phyloP scores from a whole-genome alignment of 768 basidiomycete species.

The Xerocomus brunneocitrinus region DNA sequence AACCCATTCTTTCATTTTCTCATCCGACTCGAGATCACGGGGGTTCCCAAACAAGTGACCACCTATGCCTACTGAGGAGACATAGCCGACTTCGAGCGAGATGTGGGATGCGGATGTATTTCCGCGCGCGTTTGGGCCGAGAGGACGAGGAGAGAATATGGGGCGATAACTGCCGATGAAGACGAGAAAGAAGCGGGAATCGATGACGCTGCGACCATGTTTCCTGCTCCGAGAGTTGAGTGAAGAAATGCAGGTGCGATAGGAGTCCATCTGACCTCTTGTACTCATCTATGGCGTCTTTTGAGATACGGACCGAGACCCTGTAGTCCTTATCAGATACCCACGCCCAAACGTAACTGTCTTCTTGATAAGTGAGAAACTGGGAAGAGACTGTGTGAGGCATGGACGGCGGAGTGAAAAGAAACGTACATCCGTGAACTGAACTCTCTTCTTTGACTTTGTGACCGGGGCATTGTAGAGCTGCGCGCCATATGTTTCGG shows the following conservation, averaged over 20 bases:
- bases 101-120: conserved; percentile 43
- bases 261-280: conserved; percentile 30
- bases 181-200: conserved; percentile 44
- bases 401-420: background rate
- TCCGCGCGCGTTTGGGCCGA: conserved; percentile 28
- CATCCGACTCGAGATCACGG: conserved; percentile 38
- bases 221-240: conserved; percentile 16
- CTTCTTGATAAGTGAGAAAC: conserved; percentile 51
- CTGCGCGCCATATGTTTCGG: conserved; percentile 49
- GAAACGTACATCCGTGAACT: conserved; percentile 49
- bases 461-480: conserved; percentile 22
- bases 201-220: conserved; percentile 36
- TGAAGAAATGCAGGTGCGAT: background rate
- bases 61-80: conserved; percentile 41
- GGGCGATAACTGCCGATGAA: conserved; percentile 47
- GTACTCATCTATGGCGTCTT: conserved; percentile 45
- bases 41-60: conserved; percentile 49
- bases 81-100: conserved; percentile 48
- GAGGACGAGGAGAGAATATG: conserved; percentile 51
- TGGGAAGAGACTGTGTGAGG: conserved; percentile 22
- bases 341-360: conserved; percentile 56
- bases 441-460: conserved; percentile 47
- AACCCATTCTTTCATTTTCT: conserved; percentile 47
- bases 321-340: conserved; percentile 53
- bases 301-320: conserved; percentile 53